Conservation (phyloP, 306 rosid species). For the Quercus suber region DNA sequence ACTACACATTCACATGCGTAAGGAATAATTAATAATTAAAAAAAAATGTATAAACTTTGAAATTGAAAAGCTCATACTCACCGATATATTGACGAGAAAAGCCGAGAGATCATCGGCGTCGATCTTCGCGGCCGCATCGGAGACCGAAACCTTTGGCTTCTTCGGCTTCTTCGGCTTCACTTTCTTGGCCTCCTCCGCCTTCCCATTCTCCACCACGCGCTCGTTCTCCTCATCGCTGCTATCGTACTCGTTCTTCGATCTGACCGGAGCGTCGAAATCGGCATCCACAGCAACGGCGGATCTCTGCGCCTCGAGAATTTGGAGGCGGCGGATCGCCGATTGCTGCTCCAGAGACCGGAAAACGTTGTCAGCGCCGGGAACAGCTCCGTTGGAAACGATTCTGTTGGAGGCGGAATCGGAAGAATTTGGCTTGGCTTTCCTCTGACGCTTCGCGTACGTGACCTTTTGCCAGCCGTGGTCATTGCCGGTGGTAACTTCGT, state of each 20-base stretch:
- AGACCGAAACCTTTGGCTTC: constrained; percentile 85
- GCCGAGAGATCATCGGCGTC: constrained; percentile 60
- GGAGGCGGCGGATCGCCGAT: constrained; percentile 73
- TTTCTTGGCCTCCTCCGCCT: constrained; percentile 66
- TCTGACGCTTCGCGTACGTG: constrained; percentile 72
- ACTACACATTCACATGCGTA: constrained; percentile 15
- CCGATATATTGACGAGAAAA: constrained; percentile 62
- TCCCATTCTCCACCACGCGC: constrained; percentile 44
- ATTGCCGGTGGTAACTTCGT: constrained; percentile 18
- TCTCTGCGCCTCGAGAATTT: constrained; percentile 64
- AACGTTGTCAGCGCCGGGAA: constrained; percentile 43
- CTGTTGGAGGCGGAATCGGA: constrained; percentile 30
- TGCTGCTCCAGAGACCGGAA: constrained; percentile 78
- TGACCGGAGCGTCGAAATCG: constrained; percentile 37
- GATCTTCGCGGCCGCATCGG: constrained; percentile 85
- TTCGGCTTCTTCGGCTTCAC: constrained; percentile 78
- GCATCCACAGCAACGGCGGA: constrained; percentile 31
- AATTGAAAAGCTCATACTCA: constrained; percentile 24
- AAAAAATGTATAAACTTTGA: constrained; percentile 6
- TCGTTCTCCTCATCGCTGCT: constrained; percentile 55
- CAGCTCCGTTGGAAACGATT: constrained; percentile 28
- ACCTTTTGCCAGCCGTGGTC: constrained; percentile 99
- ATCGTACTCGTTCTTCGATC: constrained; percentile 63
- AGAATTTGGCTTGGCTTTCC: constrained; percentile 54
- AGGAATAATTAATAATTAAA: background rate